Evolutionary conservation across 2,329 filamentous ascomycete genomes (phyloP), one percentile per base, ranked within the genome.

Genomic region (Fusarium haematococcum): DNA sequence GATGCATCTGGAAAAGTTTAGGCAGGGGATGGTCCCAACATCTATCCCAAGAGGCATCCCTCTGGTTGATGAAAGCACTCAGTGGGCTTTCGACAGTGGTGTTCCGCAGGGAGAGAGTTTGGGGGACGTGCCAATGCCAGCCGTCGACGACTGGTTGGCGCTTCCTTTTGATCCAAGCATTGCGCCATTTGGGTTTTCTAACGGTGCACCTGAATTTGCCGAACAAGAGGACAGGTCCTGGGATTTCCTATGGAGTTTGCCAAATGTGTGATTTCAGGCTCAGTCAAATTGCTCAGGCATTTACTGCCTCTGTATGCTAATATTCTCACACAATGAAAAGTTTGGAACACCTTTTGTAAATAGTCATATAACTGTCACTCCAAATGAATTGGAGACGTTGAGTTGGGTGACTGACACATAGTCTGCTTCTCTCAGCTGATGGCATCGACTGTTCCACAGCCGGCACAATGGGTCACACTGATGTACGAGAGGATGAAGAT

Each of bases 191-290:
- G 62, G 62, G 16, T 65, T 50, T 66, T 65, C 58, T n/a, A 35
- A 25, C 6, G 62, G 39, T 35, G 10, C 18, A 6, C 25, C 54
- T 9, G 58, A 71, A 1, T 9, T 69, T 13, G 18, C 58, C 2
- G 66, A 69, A 7, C 14, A 54, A 4, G 66, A 71, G 18, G 69
- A 71, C 14, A 57, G 67, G n/a, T 52, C 69, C 8, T 63, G 62
- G 43, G 52, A 69, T 7, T 69, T 66, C 23, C 20, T 71, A 3
- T 71, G 63, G 69, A 71, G 56, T 33, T 57, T 71, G 25, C 63
- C 54, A 4, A 65, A 61, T n/a, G 25, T 71, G 18, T 69, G 41
- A 65, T 39, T 30, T n/a, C 23, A 6, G 35, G 20, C 10, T 41
- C 1, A 14, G 50, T 33, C n/a, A 11, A 30, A 54, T 33, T 54